Conservation (phyloP, 306 rosid genomes). For the Carpinus viminea region DNA sequence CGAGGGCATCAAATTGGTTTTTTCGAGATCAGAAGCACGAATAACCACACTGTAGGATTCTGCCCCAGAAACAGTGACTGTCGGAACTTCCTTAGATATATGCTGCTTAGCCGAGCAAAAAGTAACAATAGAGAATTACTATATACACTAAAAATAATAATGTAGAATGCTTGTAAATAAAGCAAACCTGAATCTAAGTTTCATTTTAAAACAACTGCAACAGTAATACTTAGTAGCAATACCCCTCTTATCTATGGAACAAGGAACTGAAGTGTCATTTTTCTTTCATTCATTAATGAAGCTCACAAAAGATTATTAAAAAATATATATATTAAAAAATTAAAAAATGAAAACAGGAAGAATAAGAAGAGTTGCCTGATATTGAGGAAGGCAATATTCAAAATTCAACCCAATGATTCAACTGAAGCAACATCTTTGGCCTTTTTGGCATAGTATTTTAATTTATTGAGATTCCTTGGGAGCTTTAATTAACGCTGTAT, state of each 20-base stretch:
- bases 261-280: too few relatives aligned
- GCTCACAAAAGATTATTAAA: too few relatives aligned
- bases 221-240: not conserved
- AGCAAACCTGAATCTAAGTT: not conserved
- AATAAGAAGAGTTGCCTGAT: not conserved
- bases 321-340: too few relatives aligned
- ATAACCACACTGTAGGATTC: slow-evolving; percentile 31
- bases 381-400: not conserved
- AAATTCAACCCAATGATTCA: not conserved
- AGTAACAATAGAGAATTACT: slow-evolving; percentile 16
- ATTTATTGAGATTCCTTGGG: not conserved
- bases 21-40: slow-evolving; percentile 40
- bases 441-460: not conserved
- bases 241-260: not conserved
- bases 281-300: too few relatives aligned
- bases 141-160: not conserved
- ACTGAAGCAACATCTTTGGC: not conserved
- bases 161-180: not conserved
- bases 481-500: not conserved
- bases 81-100: slow-evolving; percentile 33
- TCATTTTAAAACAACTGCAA: not conserved
- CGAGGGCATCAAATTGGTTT: slow-evolving; percentile 69
- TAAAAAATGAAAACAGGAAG: too few relatives aligned
- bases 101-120: slow-evolving; percentile 39
- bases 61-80: slow-evolving; percentile 39